These are phyloP conservation scores for Puccinia hordei DNA, from an alignment of 1,284 basidiomycete genomes.

Conservation along the genomic window DNA sequence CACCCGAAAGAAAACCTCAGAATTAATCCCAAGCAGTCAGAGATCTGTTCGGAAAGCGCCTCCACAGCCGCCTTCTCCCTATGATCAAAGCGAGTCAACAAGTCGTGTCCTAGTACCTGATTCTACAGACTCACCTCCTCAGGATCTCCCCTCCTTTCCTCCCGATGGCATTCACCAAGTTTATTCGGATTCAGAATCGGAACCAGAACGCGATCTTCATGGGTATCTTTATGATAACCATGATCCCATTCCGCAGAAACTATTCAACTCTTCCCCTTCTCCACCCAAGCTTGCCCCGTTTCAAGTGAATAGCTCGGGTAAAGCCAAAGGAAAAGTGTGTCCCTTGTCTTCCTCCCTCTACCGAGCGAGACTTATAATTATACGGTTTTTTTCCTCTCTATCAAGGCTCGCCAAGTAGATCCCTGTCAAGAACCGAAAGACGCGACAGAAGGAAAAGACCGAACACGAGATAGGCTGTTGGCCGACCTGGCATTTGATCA, in stretches of 20 bases:
- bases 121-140: not conserved
- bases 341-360: not conserved
- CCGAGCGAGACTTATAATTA: too few species aligned
- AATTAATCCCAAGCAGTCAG: not conserved
- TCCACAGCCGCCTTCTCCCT: conserved; percentile 1
- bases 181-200: not conserved
- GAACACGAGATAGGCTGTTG: not conserved
- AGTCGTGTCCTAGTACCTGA: not conserved
- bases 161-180: not conserved
- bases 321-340: conserved; percentile 14
- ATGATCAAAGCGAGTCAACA: not conserved
- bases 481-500: not conserved
- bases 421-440: not conserved
- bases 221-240: not conserved
- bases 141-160: not conserved
- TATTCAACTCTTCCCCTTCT: conserved; percentile 20
- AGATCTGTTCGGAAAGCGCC: not conserved
- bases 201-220: not conserved
- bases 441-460: not conserved
- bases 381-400: too few species aligned
- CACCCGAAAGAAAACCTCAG: not conserved
- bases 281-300: not conserved
- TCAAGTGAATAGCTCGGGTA: conserved; percentile 1
- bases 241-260: conserved; percentile 9
- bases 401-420: not conserved